Percentiles rank a stretch among this genome's conserved stretches.
Evolutionary conservation across 257 asterid species (phyloP).

Genomic region (Eustoma russellianum): DNA sequence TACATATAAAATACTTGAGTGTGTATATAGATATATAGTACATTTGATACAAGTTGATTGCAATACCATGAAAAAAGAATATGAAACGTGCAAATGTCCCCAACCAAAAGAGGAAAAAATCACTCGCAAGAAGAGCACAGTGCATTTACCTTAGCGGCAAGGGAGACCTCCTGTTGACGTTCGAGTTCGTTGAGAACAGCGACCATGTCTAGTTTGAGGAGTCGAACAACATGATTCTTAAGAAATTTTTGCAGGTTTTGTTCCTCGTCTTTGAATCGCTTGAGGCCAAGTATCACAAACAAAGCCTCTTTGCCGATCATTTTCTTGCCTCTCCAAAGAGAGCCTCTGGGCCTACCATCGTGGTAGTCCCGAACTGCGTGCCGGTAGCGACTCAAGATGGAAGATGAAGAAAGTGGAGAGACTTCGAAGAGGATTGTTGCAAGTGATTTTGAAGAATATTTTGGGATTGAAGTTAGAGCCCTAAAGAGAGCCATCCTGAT

Average conservation of each 20-base stretch:
- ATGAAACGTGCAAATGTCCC: no score
- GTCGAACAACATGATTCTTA: slow-evolving; percentile 71
- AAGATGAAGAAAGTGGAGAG: no score
- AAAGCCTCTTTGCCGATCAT: slow-evolving; percentile 86
- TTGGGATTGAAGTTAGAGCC: no score
- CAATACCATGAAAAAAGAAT: no score
- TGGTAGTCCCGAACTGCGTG: slow-evolving; percentile 36
- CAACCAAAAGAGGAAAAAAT: no score
- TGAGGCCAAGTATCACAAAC: slow-evolving; percentile 60
- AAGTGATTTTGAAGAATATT: no score
- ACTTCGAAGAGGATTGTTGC: no score
- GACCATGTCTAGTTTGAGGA: slow-evolving; percentile 76
- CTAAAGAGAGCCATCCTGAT: no score
- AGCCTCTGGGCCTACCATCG: slow-evolving; percentile 91
- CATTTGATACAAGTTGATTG: no score
- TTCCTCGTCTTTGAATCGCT: slow-evolving; percentile 55
- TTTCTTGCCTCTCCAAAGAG: slow-evolving; percentile 92
- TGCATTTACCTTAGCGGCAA: slow-evolving; percentile 60
- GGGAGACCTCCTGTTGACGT: slow-evolving; percentile 85
- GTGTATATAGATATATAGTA: no score
- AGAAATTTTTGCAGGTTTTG: slow-evolving; percentile 63
- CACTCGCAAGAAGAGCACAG: no score
- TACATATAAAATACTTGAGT: no score
- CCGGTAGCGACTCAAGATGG: background rate
- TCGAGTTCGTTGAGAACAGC: slow-evolving; percentile 86